Conservation (phyloP, 1,139 yeast genomes). For the Hansenula lynferdii region DNA sequence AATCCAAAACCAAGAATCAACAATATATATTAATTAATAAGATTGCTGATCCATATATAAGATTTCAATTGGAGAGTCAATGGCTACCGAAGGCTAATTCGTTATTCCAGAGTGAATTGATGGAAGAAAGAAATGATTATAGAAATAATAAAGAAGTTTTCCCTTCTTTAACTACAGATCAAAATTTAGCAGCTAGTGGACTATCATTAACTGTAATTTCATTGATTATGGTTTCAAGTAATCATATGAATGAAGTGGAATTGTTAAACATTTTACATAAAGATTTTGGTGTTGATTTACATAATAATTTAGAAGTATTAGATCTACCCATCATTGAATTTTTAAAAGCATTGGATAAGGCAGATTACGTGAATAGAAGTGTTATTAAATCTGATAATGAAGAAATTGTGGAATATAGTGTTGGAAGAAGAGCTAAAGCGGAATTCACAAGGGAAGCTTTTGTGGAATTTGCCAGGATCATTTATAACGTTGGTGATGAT, state of each 20-base stretch:
- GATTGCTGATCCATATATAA: conserved; percentile 9
- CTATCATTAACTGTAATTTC: conserved; percentile 26
- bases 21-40: conserved; percentile 16
- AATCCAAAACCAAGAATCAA: conserved; percentile 3
- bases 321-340: conserved; percentile 22
- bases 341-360: conserved; percentile 25
- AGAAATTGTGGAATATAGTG: conserved; percentile 27
- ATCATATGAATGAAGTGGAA: conserved; percentile 31
- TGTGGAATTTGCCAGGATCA: conserved; percentile 24
- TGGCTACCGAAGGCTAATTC: conserved; percentile 11
- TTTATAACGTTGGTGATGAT: conserved; percentile 23
- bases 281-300: conserved; percentile 20
- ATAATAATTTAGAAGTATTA: conserved; percentile 8
- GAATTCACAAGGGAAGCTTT: conserved; percentile 30
- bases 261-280: conserved; percentile 22
- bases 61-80: conserved; percentile 13
- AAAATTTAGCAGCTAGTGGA: conserved; percentile 26
- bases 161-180: conserved; percentile 16
- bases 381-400: conserved; percentile 23
- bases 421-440: conserved; percentile 31
- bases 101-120: conserved; percentile 18
- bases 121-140: conserved; percentile 18
- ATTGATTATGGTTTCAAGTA: conserved; percentile 27
- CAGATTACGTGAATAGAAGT: conserved; percentile 24
- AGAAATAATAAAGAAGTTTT: conserved; percentile 12